These are phyloP conservation scores for Fusarium verrucosum DNA, from an alignment of 2,329 filamentous ascomycete species.

Conservation along the genomic window DNA sequence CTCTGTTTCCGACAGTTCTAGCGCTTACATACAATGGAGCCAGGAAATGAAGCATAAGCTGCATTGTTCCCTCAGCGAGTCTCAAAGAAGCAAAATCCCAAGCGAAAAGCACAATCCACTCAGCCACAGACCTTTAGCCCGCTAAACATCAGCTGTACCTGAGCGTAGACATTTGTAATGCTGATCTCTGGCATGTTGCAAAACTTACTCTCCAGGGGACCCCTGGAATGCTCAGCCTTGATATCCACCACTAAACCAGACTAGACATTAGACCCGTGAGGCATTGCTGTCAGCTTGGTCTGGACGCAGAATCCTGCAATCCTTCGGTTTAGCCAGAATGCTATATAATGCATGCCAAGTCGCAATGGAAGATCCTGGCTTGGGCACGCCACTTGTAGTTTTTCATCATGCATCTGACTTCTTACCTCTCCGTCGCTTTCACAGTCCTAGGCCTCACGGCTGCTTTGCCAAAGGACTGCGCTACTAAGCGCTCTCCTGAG, in stretches of 20 bases:
- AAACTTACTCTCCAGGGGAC: background rate
- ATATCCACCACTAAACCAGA: conserved; percentile 10
- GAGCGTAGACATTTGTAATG: background rate
- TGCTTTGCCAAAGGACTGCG: conserved; percentile 11
- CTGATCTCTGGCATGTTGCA: conserved; percentile 12
- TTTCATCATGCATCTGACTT: conserved; percentile 28
- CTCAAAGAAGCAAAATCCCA: background rate
- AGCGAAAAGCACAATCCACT: background rate
- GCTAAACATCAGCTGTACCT: background rate
- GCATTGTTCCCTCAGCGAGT: background rate
- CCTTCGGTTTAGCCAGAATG: background rate
- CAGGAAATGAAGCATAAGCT: background rate
- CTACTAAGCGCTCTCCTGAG: conserved; percentile 28
- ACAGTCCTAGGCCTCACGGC: conserved; percentile 18
- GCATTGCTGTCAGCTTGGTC: conserved; percentile 27
- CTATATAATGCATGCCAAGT: conserved; percentile 4
- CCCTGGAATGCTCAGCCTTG: conserved; percentile 19
- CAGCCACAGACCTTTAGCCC: background rate
- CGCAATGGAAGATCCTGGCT: background rate
- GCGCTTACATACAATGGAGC: background rate
- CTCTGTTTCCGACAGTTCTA: conserved; percentile 14
- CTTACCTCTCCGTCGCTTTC: conserved; percentile 27
- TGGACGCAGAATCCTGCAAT: conserved; percentile 14
- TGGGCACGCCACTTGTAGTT: background rate
- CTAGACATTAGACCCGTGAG: background rate